phyloP scores from a whole-genome alignment of 164 flowering plant species.

The Magnolia sinica region DNA sequence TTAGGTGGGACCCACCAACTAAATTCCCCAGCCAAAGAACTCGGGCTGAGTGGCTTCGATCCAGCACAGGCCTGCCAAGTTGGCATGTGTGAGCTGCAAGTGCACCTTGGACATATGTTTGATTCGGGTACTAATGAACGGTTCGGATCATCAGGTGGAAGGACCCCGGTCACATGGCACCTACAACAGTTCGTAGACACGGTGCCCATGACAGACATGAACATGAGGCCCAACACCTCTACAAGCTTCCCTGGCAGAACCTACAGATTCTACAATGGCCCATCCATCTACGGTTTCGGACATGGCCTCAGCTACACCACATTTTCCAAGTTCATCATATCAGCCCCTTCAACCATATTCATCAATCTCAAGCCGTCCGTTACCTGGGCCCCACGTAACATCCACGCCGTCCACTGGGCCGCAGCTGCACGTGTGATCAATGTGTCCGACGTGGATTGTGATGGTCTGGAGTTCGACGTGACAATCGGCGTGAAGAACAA shows the following conservation, averaged over 20 bases:
- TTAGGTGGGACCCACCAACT: too few relatives aligned
- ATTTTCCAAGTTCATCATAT: slow-evolving; percentile 26
- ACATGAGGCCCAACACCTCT: slow-evolving; percentile 47
- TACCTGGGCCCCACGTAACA: not conserved
- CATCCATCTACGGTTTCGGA: slow-evolving; percentile 45
- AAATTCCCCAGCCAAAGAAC: too few relatives aligned
- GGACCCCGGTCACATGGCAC: slow-evolving; percentile 66
- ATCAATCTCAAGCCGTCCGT: slow-evolving; percentile 13
- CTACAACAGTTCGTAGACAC: slow-evolving; percentile 41
- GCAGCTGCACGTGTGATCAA: slow-evolving; percentile 22
- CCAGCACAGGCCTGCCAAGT: not conserved
- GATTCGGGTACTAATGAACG: not conserved
- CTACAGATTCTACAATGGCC: slow-evolving; percentile 59
- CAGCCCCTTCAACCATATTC: slow-evolving; percentile 34
- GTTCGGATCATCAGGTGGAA: slow-evolving; percentile 42
- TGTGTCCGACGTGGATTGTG: slow-evolving; percentile 32
- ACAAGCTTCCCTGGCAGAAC: slow-evolving; percentile 60
- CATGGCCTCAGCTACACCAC: slow-evolving; percentile 68
- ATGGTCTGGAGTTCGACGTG: slow-evolving; percentile 19
- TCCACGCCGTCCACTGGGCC: not conserved
- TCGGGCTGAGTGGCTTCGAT: too few relatives aligned
- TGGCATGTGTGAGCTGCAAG: not conserved
- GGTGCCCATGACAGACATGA: slow-evolving; percentile 70
- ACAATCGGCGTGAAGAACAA: slow-evolving; percentile 41
- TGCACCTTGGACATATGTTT: not conserved